A percentile compares a stretch with the other conserved stretches of the same genome.
phyloP scores from a whole-genome alignment of 371 early-diverging fungal genomes.

The Mortierella sp. region DNA sequence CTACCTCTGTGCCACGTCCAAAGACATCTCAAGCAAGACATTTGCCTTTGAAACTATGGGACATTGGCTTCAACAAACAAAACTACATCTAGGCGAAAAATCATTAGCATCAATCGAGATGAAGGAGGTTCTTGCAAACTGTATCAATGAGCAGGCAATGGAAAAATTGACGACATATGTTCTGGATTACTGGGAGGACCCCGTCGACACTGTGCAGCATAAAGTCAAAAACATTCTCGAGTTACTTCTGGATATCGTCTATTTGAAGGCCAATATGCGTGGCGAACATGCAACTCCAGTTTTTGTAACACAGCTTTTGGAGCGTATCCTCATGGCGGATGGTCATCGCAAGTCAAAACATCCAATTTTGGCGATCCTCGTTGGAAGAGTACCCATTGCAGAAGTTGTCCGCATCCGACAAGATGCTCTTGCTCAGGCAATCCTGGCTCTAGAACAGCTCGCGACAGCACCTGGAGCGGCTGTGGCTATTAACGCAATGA shows the following conservation, averaged over 20 bases:
- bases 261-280: slow-evolving; percentile 55
- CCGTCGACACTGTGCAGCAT: slow-evolving; percentile 82
- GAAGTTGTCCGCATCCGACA: slow-evolving; percentile 66
- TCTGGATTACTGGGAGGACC: slow-evolving; percentile 87
- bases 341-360: slow-evolving; percentile 80
- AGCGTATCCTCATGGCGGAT: slow-evolving; percentile 66
- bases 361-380: slow-evolving; percentile 74
- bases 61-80: slow-evolving; percentile 75
- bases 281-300: slow-evolving; percentile 53
- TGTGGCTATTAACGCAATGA: slow-evolving; percentile 58
- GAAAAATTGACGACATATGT: slow-evolving; percentile 75
- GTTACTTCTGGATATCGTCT: slow-evolving; percentile 66
- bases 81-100: slow-evolving; percentile 52
- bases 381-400: slow-evolving; percentile 69
- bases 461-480: slow-evolving; percentile 77
- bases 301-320: slow-evolving; percentile 59
- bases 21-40: slow-evolving; percentile 76
- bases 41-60: slow-evolving; percentile 83
- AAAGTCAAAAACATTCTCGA: slow-evolving; percentile 78
- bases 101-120: slow-evolving; percentile 35
- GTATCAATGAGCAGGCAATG: slow-evolving; percentile 59
- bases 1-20: slow-evolving; percentile 62
- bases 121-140: slow-evolving; percentile 37
- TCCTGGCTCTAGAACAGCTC: slow-evolving; percentile 73
- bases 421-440: slow-evolving; percentile 67